Conservation (phyloP, 768 basidiomycete species). For the Gymnopilus junonius region DNA sequence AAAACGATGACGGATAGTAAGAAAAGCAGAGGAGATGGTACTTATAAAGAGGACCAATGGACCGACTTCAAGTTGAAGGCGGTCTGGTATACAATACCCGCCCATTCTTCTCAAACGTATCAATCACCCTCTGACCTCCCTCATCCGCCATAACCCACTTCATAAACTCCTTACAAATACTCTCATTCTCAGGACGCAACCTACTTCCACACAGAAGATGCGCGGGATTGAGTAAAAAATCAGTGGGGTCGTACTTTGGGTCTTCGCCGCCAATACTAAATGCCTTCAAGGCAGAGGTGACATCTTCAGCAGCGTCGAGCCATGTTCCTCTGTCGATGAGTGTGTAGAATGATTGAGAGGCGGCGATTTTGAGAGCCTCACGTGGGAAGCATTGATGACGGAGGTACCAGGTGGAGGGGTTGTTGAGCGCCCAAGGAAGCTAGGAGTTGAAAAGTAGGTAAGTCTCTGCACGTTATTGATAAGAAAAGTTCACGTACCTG, state of each 20-base stretch:
- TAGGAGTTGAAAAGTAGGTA: conserved; percentile 20
- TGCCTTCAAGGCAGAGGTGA: conserved; percentile 37
- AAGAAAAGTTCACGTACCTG: conserved; percentile 36
- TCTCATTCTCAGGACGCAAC: conserved; percentile 26
- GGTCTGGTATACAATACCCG: conserved; percentile 33
- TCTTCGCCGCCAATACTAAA: conserved; percentile 48
- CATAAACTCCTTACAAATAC: conserved; percentile 44
- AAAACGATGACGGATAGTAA: no score
- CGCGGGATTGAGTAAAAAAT: conserved; percentile 53
- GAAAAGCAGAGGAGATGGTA: no score
- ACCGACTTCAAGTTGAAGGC: no score
- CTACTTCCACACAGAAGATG: conserved; percentile 43
- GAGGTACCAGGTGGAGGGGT: conserved; percentile 62
- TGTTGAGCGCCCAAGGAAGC: conserved; percentile 58
- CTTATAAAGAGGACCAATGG: no score
- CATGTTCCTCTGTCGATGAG: conserved; percentile 56
- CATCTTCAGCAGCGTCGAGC: conserved; percentile 42
- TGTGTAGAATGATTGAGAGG: conserved; percentile 53
- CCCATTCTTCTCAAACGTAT: conserved; percentile 39
- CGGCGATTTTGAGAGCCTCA: conserved; percentile 51
- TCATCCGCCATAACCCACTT: conserved; percentile 43
- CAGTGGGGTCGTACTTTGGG: no score
- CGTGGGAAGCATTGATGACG: conserved; percentile 57
- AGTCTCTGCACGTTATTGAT: not conserved
- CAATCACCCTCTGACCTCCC: conserved; percentile 50